Evolutionary conservation across 169 alveolate genomes (phyloP).

Genomic region (Cystoisospora suis): DNA sequence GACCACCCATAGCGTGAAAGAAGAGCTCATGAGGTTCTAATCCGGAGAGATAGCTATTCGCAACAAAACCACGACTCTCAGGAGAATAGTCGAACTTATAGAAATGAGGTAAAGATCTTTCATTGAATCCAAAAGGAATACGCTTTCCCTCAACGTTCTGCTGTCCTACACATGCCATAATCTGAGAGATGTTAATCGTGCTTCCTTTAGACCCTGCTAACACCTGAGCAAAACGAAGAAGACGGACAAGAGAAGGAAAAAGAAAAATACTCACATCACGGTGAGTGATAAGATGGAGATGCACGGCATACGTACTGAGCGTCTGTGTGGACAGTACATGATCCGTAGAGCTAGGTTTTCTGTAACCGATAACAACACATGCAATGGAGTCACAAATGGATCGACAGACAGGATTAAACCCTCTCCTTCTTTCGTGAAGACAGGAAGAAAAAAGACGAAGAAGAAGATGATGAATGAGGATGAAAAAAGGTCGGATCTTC

Average conservation of each 20-base stretch:
- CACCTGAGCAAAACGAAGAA: slow-evolving; percentile 41
- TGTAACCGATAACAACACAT: no score
- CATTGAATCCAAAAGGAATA: slow-evolving; percentile 97
- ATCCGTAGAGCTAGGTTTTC: background rate
- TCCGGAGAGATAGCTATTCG: slow-evolving; percentile 96
- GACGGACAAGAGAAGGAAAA: background rate
- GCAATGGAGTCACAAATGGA: no score
- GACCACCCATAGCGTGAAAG: slow-evolving; percentile 99
- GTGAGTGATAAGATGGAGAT: no score
- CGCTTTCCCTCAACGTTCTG: slow-evolving; percentile 99
- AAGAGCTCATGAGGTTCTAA: slow-evolving; percentile 92
- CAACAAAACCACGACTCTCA: slow-evolving; percentile 98
- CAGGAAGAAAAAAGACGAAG: no score
- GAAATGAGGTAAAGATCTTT: slow-evolving; percentile 99
- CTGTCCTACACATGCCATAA: slow-evolving; percentile 99
- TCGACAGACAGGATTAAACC: no score
- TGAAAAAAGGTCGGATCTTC: no score
- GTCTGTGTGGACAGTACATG: no score
- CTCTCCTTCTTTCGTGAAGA: no score
- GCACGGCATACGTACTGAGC: no score
- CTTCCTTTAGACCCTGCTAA: slow-evolving; percentile 97
- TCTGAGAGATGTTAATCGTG: slow-evolving; percentile 95
- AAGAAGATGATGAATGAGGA: no score
- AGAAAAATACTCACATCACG: background rate
- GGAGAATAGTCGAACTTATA: slow-evolving; percentile 99